phyloP scores from a whole-genome alignment of 345 rosid genomes.

The Eucalyptus regnans region DNA sequence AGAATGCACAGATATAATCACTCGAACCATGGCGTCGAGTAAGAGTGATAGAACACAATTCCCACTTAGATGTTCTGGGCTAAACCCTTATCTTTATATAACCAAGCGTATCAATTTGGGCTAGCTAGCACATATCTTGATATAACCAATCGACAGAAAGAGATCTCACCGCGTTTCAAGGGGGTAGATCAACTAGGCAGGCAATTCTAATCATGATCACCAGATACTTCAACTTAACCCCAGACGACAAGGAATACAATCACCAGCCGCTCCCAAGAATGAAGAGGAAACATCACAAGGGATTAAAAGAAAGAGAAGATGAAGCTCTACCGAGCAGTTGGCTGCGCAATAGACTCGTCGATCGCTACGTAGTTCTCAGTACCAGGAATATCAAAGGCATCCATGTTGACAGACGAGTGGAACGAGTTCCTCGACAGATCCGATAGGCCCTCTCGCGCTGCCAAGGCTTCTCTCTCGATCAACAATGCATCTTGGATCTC shows the following conservation, averaged over 20 bases:
- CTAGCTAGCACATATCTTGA: not conserved
- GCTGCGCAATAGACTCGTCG: constrained; percentile 51
- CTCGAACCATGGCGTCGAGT: not conserved
- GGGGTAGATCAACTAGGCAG: not conserved
- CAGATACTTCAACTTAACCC: not conserved
- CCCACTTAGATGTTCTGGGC: not conserved
- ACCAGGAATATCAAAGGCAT: constrained; percentile 37
- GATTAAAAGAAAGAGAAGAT: not conserved
- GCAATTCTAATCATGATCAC: not conserved
- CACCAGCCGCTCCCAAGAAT: not conserved
- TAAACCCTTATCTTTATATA: not conserved
- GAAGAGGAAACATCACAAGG: not conserved
- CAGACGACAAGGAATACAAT: not conserved
- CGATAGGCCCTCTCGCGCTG: constrained; percentile 46
- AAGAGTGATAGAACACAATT: not conserved
- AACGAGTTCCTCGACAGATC: constrained; percentile 64
- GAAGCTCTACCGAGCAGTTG: constrained; percentile 49
- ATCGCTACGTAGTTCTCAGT: constrained; percentile 41
- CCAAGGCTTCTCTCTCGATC: constrained; percentile 57
- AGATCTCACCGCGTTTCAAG: not conserved
- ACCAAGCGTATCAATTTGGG: not conserved
- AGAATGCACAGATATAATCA: not conserved
- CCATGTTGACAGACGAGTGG: constrained; percentile 56
- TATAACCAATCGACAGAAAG: not conserved
- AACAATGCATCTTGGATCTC: constrained; percentile 87